Conservation (phyloP, 176 grass and related monocot species). For the Oryza coarctata region DNA sequence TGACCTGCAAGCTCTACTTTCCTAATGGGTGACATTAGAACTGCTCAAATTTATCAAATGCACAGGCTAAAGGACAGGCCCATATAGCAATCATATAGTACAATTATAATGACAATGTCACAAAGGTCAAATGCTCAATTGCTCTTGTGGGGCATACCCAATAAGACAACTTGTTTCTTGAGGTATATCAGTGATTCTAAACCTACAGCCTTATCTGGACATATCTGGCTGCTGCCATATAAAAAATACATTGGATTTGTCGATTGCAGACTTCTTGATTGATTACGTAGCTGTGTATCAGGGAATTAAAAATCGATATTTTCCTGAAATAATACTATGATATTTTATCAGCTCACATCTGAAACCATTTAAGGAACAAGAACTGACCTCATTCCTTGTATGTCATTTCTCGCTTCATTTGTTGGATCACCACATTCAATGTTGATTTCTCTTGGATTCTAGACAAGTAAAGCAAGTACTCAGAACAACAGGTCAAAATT, state of each 20-base stretch:
- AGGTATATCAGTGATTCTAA: conserved; percentile 1
- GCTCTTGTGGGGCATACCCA: background rate
- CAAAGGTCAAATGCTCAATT: background rate
- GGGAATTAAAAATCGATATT: background rate
- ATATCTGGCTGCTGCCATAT: conserved; percentile 1
- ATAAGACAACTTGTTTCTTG: background rate
- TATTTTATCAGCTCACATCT: conserved; percentile 16
- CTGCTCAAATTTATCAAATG: background rate
- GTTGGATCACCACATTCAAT: conserved; percentile 61
- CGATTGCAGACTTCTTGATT: conserved; percentile 1
- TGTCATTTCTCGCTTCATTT: conserved; percentile 40
- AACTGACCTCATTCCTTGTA: conserved; percentile 29
- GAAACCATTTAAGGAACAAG: conserved; percentile 10
- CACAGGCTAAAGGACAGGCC: background rate
- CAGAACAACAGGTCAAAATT: conserved; percentile 14
- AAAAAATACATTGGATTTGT: background rate
- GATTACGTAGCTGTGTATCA: background rate
- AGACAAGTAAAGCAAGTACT: conserved; percentile 30
- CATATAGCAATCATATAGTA: background rate
- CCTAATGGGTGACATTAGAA: background rate
- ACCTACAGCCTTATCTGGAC: background rate
- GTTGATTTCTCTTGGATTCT: conserved; percentile 63
- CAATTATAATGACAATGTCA: background rate
- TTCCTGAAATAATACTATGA: conserved; percentile 14
- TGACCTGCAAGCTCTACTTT: background rate